Conservation (phyloP, 345 rosid species). For the Atalantia buxifolia region DNA sequence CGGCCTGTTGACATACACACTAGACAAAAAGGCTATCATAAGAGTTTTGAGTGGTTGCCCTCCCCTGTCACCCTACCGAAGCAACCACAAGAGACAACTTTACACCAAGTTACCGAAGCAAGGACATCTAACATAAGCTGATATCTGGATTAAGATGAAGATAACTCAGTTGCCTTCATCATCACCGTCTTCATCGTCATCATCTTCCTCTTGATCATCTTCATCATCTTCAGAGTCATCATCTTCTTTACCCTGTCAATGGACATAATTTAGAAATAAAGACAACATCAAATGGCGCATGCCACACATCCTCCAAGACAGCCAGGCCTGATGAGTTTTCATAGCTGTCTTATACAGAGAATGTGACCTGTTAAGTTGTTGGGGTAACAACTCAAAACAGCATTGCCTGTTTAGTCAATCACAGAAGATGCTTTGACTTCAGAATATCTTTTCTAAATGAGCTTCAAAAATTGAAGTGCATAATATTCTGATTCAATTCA, state of each 20-base stretch:
- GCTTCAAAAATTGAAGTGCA: neutral
- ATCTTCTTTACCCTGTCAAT: constrained; percentile 48
- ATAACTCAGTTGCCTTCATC: constrained; percentile 29
- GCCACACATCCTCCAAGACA: neutral
- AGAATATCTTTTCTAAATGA: neutral
- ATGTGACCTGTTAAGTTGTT: neutral
- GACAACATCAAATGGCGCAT: neutral
- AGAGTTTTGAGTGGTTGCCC: constrained; percentile 21
- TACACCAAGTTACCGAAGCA: constrained; percentile 25
- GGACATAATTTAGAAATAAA: constrained; percentile 8
- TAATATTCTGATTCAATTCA: neutral
- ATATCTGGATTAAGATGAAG: neutral
- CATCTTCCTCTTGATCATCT: constrained; percentile 36
- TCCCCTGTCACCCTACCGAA: constrained; percentile 23
- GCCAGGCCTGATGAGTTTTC: neutral
- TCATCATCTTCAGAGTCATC: constrained; percentile 55
- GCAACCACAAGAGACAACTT: constrained; percentile 34
- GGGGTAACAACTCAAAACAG: neutral
- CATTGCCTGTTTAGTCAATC: neutral
- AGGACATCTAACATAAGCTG: constrained; percentile 3
- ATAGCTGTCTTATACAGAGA: neutral
- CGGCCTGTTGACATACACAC: constrained; percentile 19
- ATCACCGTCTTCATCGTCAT: constrained; percentile 27
- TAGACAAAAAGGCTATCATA: constrained; percentile 12
- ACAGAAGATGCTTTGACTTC: neutral